Evolutionary conservation across 805 yeast genomes (phyloP).

Genomic region (Suhomyces faveliae): DNA sequence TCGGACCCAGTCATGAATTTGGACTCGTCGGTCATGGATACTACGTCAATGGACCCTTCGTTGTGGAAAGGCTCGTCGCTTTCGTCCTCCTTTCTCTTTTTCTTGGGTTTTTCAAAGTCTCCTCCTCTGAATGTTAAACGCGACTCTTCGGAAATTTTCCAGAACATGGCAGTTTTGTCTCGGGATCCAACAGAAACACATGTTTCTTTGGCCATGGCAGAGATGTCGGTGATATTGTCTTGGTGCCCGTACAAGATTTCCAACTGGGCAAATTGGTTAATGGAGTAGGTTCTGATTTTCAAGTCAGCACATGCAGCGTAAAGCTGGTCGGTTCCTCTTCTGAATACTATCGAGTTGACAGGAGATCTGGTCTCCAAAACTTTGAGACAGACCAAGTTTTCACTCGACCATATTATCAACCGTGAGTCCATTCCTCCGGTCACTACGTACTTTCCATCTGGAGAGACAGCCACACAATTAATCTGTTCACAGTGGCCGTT

Average conservation of each 20-base stretch:
- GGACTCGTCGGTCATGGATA: conserved; percentile 86
- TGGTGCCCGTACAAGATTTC: conserved; percentile 96
- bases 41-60: conserved; percentile 91
- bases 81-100: conserved; percentile 29
- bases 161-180: conserved; percentile 90
- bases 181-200: conserved; percentile 96
- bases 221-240: conserved; percentile 78
- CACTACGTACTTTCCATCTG: conserved; percentile 84
- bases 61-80: conserved; percentile 39
- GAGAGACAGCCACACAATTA: conserved; percentile 74
- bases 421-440: conserved; percentile 88
- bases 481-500: conserved; percentile 80
- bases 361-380: conserved; percentile 77
- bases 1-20: conserved; percentile 95
- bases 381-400: conserved; percentile 69
- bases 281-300: conserved; percentile 81
- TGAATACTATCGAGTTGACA: conserved; percentile 71
- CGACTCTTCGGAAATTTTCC: conserved; percentile 96
- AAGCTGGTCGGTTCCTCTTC: conserved; percentile 77
- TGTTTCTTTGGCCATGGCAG: conserved; percentile 80
- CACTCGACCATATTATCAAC: conserved; percentile 82
- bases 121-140: conserved; percentile 93
- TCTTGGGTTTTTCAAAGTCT: conserved; percentile 51
- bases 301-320: conserved; percentile 93
- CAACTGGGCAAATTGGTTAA: conserved; percentile 82